phyloP scores from a whole-genome alignment of 2,329 filamentous ascomycete species.

The Alternaria atra region DNA sequence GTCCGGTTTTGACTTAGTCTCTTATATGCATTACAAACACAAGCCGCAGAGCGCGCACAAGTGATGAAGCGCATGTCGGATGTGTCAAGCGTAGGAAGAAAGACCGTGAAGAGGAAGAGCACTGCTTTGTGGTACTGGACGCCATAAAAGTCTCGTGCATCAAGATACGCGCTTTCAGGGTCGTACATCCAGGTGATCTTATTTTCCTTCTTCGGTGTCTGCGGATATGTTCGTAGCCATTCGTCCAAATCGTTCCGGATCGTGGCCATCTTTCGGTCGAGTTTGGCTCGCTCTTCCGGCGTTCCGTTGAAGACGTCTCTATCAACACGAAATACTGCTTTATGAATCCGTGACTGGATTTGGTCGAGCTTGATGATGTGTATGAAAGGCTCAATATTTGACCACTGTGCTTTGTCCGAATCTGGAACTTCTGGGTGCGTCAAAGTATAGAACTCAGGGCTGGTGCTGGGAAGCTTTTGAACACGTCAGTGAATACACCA shows the following conservation, averaged over 20 bases:
- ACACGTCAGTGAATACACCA: background rate
- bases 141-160: constrained; percentile 37
- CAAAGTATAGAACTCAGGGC: constrained; percentile 30
- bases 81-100: constrained; percentile 29
- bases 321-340: constrained; percentile 38
- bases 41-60: constrained; percentile 35
- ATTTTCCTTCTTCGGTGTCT: constrained; percentile 29
- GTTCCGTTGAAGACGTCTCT: constrained; percentile 21
- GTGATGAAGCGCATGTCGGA: constrained; percentile 32
- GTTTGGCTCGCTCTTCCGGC: constrained; percentile 24
- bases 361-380: constrained; percentile 38
- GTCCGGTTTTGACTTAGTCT: constrained; percentile 36
- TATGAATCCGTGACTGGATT: constrained; percentile 38
- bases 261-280: constrained; percentile 30
- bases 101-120: constrained; percentile 35
- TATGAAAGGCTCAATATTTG: constrained; percentile 38
- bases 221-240: constrained; percentile 30
- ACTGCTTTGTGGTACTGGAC: constrained; percentile 41
- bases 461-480: constrained; percentile 31
- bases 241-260: constrained; percentile 31
- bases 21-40: constrained; percentile 37
- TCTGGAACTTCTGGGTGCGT: constrained; percentile 30
- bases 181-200: constrained; percentile 41
- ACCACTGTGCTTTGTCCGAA: constrained; percentile 23
- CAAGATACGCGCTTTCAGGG: constrained; percentile 31